These are phyloP conservation scores for Metschnikowia gelsemii DNA, from an alignment of 805 yeast genomes.

Conservation along the genomic window DNA sequence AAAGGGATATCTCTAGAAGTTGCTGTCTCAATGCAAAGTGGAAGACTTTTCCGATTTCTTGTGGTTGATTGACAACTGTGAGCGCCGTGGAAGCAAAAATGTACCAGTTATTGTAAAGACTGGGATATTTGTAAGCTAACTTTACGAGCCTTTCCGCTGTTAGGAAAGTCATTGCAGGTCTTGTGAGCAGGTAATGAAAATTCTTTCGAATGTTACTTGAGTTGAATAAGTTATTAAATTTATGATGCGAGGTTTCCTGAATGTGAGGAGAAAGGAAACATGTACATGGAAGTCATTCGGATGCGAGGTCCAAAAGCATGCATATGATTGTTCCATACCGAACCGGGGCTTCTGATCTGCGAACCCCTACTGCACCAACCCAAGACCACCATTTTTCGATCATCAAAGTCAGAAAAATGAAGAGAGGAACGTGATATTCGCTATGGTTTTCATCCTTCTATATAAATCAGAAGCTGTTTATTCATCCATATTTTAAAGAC, in stretches of 20 bases:
- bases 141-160: constrained; percentile 56
- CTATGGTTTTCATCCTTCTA: too few species aligned
- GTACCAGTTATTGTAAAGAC: constrained; percentile 65
- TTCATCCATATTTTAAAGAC: too few species aligned
- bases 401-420: too few species aligned
- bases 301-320: background rate
- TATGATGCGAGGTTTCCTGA: background rate
- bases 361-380: too few species aligned
- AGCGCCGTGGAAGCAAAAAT: constrained; percentile 77
- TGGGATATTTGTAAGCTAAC: constrained; percentile 54
- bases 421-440: too few species aligned
- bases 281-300: background rate
- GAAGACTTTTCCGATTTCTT: constrained; percentile 72
- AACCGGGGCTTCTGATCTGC: too few species aligned
- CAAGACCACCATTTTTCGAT: too few species aligned
- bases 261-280: background rate
- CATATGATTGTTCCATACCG: background rate
- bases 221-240: too few species aligned
- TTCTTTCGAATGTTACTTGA: background rate
- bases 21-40: constrained; percentile 61
- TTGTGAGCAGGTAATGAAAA: too few species aligned
- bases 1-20: constrained; percentile 31
- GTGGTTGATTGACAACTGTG: constrained; percentile 78
- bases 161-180: constrained; percentile 34
- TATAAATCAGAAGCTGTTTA: too few species aligned